Base-by-base conservation (phyloP, 1,284 basidiomycete genomes). In the Ganoderma lingzhi region DNA sequence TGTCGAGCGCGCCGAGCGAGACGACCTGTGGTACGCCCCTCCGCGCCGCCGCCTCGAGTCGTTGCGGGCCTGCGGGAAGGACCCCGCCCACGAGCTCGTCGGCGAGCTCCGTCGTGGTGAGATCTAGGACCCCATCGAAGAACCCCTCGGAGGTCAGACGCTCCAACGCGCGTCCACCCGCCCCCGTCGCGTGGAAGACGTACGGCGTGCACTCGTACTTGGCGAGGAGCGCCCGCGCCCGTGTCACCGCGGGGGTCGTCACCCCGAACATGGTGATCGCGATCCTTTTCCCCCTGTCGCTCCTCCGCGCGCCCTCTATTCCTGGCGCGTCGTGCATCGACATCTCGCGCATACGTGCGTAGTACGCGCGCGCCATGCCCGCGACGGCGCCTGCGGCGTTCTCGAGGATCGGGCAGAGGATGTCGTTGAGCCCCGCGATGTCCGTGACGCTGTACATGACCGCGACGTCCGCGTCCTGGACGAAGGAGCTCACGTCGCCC, bases 241-340 rank as follows among this genome's bases (percentile, higher is more conserved):
- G 63, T n/a, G 74, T 73, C 48, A 76, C 75, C 39, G 75, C 75
- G 23, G 75, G 74, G 14, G 74, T 75, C n/a, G 74, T 76, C 56
- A 76, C 75, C 19, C 75, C 75, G 59, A 76, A 75, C 74, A 76
- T 75, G 45, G 74, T 76, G 68, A 76, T 76, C 35, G 73, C 75
- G 53, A 76, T 73, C 64, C 70, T 71, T 35, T 70, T 75, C 39
- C 45, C 32, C 42, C 14, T 23, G 30, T 63, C 59, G 39, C 6
- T 35, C 60, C 41, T 44, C 32, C 30, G 19, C 59, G 19, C 37
- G 5, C 44, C 35, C 23, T 60, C 56, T 14, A 19, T 35, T n/a
- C 17, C 35, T 2, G 30, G 53, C 53, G 30, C 58, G 17, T 0
- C 37, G 17, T 0, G 58, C 8, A 37, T 28, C 19, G 32, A 19